Conservation (phyloP, 2,329 filamentous ascomycete species). For the Colletotrichum caudatum region DNA sequence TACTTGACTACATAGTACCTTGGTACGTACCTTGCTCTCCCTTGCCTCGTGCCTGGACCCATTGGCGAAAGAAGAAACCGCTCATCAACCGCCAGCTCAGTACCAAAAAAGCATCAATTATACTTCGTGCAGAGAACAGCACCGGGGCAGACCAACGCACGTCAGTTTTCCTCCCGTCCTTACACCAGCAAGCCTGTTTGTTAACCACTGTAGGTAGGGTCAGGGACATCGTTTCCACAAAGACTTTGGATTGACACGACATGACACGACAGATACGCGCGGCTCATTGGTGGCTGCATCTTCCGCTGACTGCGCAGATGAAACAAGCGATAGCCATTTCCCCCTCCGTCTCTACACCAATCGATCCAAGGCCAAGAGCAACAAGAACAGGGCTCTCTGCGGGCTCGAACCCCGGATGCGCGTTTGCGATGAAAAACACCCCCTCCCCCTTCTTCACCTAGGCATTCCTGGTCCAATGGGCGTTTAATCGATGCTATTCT, state of each 20-base stretch:
- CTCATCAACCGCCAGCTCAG: conserved; percentile 34
- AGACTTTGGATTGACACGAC: conserved; percentile 3
- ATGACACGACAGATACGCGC: conserved; percentile 29
- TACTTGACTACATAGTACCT: no score
- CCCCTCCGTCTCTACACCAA: conserved; percentile 25
- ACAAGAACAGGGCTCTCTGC: conserved; percentile 2
- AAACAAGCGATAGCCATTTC: conserved; percentile 37
- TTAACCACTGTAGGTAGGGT: not conserved
- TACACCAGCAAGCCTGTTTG: not conserved
- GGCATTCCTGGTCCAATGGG: conserved; percentile 14
- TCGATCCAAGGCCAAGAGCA: conserved; percentile 31
- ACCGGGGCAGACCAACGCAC: conserved; percentile 21
- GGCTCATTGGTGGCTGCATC: conserved; percentile 37
- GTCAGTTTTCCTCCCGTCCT: conserved; percentile 24
- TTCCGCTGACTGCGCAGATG: conserved; percentile 24
- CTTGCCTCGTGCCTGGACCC: conserved; percentile 24
- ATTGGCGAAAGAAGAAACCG: conserved; percentile 8
- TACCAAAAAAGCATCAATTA: conserved; percentile 23
- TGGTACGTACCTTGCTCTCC: conserved; percentile 26
- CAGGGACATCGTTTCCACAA: not conserved
- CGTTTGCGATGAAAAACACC: not conserved
- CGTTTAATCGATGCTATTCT: conserved; percentile 32
- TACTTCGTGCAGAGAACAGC: not conserved
- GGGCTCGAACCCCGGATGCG: conserved; percentile 19
- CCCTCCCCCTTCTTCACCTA: not conserved